Conservation (phyloP, 1,284 basidiomycete species). For the Tremellales sp. region DNA sequence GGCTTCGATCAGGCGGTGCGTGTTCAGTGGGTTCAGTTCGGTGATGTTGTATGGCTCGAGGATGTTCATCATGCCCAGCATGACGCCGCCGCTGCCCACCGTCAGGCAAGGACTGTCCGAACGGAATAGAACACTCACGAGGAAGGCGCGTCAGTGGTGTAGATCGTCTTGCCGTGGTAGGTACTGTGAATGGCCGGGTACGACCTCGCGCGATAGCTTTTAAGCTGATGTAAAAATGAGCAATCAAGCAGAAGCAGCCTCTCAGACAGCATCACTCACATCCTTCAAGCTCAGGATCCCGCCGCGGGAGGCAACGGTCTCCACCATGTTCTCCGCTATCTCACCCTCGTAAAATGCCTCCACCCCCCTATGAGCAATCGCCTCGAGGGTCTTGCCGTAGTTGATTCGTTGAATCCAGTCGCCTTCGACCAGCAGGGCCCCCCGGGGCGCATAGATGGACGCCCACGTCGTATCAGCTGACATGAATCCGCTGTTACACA, state of each 20-base stretch:
- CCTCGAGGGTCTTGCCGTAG: slow-evolving; percentile 43
- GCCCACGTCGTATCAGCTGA: slow-evolving; percentile 72
- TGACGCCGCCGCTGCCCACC: slow-evolving; percentile 31
- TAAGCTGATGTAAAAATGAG: slow-evolving; percentile 15
- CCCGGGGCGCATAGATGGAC: slow-evolving; percentile 73
- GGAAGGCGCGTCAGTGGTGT: slow-evolving; percentile 77
- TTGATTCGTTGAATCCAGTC: slow-evolving; percentile 67
- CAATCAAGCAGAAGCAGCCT: neutral
- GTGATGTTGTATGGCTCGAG: slow-evolving; percentile 37
- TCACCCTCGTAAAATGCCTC: slow-evolving; percentile 44
- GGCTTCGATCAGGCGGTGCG: slow-evolving; percentile 52
- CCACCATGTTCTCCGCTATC: slow-evolving; percentile 43
- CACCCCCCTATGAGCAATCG: slow-evolving; percentile 41
- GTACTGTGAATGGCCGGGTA: slow-evolving; percentile 68
- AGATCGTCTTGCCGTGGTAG: slow-evolving; percentile 73
- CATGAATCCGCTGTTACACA: slow-evolving; percentile 55
- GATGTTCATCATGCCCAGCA: slow-evolving; percentile 44
- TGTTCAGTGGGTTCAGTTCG: slow-evolving; percentile 28
- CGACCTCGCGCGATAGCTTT: slow-evolving; percentile 64
- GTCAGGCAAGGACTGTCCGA: neutral
- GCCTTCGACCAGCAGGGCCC: slow-evolving; percentile 65
- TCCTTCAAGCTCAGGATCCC: slow-evolving; percentile 45
- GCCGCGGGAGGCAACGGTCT: slow-evolving; percentile 31
- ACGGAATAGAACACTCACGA: slow-evolving; percentile 39
- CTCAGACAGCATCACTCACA: slow-evolving; percentile 18